These are phyloP conservation scores for Phytophthora quininea DNA, from an alignment of 352 stramenopile genomes.

Conservation along the genomic window DNA sequence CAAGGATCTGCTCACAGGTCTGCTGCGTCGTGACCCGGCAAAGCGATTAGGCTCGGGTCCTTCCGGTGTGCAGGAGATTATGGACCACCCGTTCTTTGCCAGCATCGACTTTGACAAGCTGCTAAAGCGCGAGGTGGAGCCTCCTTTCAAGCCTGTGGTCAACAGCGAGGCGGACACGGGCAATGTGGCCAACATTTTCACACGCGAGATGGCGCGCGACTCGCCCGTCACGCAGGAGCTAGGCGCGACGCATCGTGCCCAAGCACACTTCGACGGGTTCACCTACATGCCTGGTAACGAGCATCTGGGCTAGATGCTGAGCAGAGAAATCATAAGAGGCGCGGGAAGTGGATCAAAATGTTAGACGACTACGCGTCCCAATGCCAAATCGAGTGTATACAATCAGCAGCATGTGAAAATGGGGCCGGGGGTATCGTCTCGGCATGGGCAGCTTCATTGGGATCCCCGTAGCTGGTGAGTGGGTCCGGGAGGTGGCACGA, in stretches of 20 bases:
- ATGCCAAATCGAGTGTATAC: conserved; percentile 21
- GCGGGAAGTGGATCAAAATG: conserved; percentile 17
- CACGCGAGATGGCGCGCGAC: conserved; percentile 84
- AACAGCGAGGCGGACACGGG: conserved; percentile 82
- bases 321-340: conserved; percentile 4
- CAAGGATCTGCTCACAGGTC: conserved; percentile 77
- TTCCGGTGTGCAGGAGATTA: conserved; percentile 88
- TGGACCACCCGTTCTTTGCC: conserved; percentile 90
- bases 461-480: conserved; percentile 24
- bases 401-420: conserved; percentile 21
- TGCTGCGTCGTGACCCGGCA: conserved; percentile 84
- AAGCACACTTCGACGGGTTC: conserved; percentile 93
- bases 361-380: conserved; percentile 36
- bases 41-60: conserved; percentile 83
- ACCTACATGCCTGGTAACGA: conserved; percentile 88
- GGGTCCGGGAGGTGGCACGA: conserved; percentile 30
- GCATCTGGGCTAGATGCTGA: conserved; percentile 57
- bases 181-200: conserved; percentile 91
- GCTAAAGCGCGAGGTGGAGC: conserved; percentile 81
- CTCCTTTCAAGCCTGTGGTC: conserved; percentile 88
- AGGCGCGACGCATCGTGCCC: conserved; percentile 78
- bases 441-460: conserved; percentile 28
- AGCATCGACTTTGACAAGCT: conserved; percentile 87
- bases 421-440: conserved; percentile 6
- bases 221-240: conserved; percentile 88